A percentile compares a stretch with the other conserved stretches of the same genome.
These are phyloP conservation scores for Cladosporium sp. DNA, from an alignment of 2,329 filamentous ascomycete genomes.

Conservation along the genomic window DNA sequence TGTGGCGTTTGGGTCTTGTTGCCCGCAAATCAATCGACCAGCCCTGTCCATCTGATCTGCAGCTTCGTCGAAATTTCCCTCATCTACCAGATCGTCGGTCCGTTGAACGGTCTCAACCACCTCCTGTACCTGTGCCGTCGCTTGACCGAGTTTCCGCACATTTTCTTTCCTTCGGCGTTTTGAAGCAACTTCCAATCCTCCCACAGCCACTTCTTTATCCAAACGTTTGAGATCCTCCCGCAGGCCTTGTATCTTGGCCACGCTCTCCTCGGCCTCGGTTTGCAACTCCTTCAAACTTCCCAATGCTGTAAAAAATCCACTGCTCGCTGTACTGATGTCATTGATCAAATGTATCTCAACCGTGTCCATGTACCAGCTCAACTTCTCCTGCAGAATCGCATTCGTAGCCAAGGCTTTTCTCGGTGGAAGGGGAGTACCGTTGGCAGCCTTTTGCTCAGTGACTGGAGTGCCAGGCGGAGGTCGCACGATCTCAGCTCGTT, in stretches of 20 bases:
- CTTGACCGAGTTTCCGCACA: conserved; percentile 72
- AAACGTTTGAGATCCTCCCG: conserved; percentile 74
- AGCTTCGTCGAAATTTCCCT: conserved; percentile 77
- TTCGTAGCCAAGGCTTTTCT: conserved; percentile 92
- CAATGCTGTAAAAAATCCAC: conserved; percentile 91
- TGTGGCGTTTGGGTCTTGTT: conserved; percentile 42
- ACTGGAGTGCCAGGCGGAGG: conserved; percentile 49
- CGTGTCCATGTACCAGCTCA: conserved; percentile 99
- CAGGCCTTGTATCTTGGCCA: conserved; percentile 76
- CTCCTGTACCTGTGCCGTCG: conserved; percentile 75
- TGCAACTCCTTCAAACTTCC: conserved; percentile 89
- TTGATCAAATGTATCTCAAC: conserved; percentile 96
- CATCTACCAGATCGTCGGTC: conserved; percentile 79
- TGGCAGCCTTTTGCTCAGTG: conserved; percentile 46
- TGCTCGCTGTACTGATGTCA: conserved; percentile 92
- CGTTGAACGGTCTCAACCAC: conserved; percentile 70
- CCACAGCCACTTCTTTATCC: conserved; percentile 81
- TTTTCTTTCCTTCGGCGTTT: conserved; percentile 81
- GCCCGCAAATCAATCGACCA: conserved; percentile 76
- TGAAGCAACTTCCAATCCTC: conserved; percentile 79
- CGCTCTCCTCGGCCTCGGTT: conserved; percentile 86
- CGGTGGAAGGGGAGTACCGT: conserved; percentile 51
- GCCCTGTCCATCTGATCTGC: conserved; percentile 72
- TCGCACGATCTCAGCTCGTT: conserved; percentile 91
- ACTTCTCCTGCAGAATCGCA: conserved; percentile 93